These are phyloP conservation scores for Ensete ventricosum DNA, from an alignment of 176 grass and related monocot genomes.

Conservation along the genomic window DNA sequence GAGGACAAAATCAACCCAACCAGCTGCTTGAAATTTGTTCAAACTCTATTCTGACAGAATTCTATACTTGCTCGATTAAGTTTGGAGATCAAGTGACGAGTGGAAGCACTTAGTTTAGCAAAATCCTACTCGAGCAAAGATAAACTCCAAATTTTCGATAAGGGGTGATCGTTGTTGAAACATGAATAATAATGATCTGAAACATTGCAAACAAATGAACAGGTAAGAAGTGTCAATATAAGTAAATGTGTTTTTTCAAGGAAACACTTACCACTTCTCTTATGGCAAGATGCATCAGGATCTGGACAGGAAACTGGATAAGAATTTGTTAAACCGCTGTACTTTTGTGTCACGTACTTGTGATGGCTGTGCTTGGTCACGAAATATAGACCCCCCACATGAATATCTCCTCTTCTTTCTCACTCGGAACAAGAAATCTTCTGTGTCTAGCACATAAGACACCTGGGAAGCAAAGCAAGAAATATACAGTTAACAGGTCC, in stretches of 20 bases:
- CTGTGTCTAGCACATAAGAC: constrained; percentile 85
- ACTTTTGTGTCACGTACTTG: constrained; percentile 37
- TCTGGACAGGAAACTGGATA: constrained; percentile 25
- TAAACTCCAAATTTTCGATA: neutral
- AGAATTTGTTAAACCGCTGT: constrained; percentile 62
- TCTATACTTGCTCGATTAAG: neutral
- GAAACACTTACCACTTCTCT: neutral
- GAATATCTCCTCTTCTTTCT: constrained; percentile 42
- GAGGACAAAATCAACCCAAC: neutral
- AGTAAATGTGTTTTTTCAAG: neutral
- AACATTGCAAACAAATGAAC: neutral
- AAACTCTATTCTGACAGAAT: neutral
- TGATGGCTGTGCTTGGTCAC: constrained; percentile 13
- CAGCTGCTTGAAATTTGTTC: neutral
- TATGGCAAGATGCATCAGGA: neutral
- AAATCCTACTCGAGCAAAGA: neutral
- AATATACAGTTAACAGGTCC: neutral
- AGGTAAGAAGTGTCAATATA: neutral
- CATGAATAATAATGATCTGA: neutral
- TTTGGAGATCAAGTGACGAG: neutral
- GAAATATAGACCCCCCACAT: constrained; percentile 3
- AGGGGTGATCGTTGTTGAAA: neutral
- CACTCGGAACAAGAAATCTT: constrained; percentile 73
- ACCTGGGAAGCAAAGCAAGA: constrained; percentile 33
- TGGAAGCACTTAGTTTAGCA: neutral